phyloP scores from a whole-genome alignment of 1,284 basidiomycete genomes.

The Apiotrichum montevideense region DNA sequence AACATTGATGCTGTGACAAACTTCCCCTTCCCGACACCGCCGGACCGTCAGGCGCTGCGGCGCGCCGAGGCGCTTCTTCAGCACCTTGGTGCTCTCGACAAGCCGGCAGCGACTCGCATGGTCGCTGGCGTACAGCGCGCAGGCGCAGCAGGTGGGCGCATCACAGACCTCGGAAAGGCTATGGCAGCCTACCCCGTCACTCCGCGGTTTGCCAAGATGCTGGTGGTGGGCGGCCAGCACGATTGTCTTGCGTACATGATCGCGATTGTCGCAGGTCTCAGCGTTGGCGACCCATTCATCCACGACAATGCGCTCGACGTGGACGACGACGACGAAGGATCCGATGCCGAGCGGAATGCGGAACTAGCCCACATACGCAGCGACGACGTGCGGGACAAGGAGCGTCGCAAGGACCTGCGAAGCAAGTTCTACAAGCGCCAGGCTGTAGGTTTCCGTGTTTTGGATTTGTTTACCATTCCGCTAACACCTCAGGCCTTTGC shows the following conservation, averaged over 20 bases:
- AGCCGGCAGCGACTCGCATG: slow-evolving; percentile 45
- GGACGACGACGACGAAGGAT: slow-evolving; percentile 46
- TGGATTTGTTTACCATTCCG: too few relatives aligned
- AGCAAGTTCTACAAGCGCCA: slow-evolving; percentile 75
- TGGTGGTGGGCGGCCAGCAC: slow-evolving; percentile 86
- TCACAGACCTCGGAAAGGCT: slow-evolving; percentile 79
- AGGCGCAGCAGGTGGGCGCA: slow-evolving; percentile 54
- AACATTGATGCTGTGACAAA: slow-evolving; percentile 94
- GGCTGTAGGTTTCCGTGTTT: slow-evolving; percentile 58
- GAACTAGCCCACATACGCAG: slow-evolving; percentile 56
- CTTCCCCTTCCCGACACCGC: slow-evolving; percentile 97
- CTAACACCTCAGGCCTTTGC: slow-evolving; percentile 10
- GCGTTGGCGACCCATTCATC: slow-evolving; percentile 93
- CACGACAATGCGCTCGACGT: slow-evolving; percentile 63
- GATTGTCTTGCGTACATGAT: slow-evolving; percentile 88
- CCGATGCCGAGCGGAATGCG: slow-evolving; percentile 46
- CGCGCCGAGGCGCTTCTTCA: slow-evolving; percentile 77
- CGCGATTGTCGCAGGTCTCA: slow-evolving; percentile 82
- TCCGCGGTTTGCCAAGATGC: slow-evolving; percentile 89
- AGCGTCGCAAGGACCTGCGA: slow-evolving; percentile 59
- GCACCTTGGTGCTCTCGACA: slow-evolving; percentile 74
- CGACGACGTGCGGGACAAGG: slow-evolving; percentile 60
- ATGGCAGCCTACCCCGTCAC: slow-evolving; percentile 93
- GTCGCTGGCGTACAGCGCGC: slow-evolving; percentile 37
- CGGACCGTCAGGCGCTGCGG: slow-evolving; percentile 68